A percentile compares a stretch with the other conserved stretches of the same genome.
Evolutionary conservation across 2,329 filamentous ascomycete species (phyloP).

Genomic region (Colletotrichum spaethianum): DNA sequence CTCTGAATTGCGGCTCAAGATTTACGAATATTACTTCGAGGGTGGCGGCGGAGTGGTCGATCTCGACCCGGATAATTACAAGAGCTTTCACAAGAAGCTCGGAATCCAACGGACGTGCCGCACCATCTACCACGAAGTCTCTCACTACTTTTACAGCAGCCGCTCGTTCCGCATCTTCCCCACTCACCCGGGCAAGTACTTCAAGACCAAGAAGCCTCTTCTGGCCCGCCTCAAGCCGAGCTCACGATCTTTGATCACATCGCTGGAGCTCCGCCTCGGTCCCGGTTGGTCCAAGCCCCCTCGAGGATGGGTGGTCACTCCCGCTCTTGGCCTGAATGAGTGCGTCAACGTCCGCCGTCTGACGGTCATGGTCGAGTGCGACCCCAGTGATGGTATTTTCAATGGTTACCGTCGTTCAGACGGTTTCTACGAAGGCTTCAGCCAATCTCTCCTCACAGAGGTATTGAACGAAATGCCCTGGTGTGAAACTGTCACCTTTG

Average conservation of each 20-base stretch:
- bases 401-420: slow-evolving; percentile 76
- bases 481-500: slow-evolving; percentile 75
- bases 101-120: slow-evolving; percentile 73
- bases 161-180: slow-evolving; percentile 78
- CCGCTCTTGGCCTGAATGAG: slow-evolving; percentile 73
- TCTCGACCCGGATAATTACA: slow-evolving; percentile 76
- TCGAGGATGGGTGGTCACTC: slow-evolving; percentile 77
- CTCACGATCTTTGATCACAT: slow-evolving; percentile 73
- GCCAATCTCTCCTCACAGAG: slow-evolving; percentile 66
- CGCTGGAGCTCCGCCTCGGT: slow-evolving; percentile 79
- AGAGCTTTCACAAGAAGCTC: slow-evolving; percentile 71
- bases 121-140: slow-evolving; percentile 74
- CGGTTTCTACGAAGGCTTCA: slow-evolving; percentile 80
- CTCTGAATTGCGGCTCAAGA: slow-evolving; percentile 76
- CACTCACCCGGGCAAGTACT: slow-evolving; percentile 73
- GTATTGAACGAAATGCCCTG: slow-evolving; percentile 71
- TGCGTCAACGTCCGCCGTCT: slow-evolving; percentile 72
- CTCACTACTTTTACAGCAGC: slow-evolving; percentile 75
- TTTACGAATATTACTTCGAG: slow-evolving; percentile 76
- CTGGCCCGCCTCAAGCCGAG: slow-evolving; percentile 74
- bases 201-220: slow-evolving; percentile 81
- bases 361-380: slow-evolving; percentile 79
- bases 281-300: slow-evolving; percentile 82
- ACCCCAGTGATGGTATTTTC: slow-evolving; percentile 78
- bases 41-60: slow-evolving; percentile 71